These are phyloP conservation scores for Aspergillus chevalieri DNA, from an alignment of 2,329 filamentous ascomycete species.

Conservation along the genomic window DNA sequence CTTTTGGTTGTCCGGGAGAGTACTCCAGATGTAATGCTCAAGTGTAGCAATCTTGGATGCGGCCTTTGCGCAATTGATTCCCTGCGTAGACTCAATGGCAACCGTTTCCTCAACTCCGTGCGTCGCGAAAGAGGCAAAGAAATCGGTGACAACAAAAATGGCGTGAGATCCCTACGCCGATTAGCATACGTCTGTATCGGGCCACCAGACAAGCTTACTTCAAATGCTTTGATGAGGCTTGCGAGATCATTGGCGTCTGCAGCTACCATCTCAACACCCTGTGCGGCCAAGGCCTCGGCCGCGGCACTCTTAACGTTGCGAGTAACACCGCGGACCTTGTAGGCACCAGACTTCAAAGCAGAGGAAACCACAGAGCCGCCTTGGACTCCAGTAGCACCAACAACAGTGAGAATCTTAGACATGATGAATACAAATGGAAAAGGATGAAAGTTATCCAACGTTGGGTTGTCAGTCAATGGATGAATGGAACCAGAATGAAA, in stretches of 20 bases:
- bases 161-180: neutral
- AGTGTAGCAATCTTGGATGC: conserved; percentile 33
- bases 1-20: conserved; percentile 32
- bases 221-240: conserved; percentile 4
- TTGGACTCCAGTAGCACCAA: conserved; percentile 3
- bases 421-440: neutral
- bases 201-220: neutral
- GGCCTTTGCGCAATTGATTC: conserved; percentile 39
- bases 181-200: neutral
- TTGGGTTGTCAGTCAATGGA: too few relatives aligned
- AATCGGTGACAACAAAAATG: conserved; percentile 39
- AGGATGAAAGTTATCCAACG: too few relatives aligned
- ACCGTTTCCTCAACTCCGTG: conserved; percentile 26
- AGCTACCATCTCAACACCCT: conserved; percentile 3
- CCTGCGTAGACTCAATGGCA: conserved; percentile 35
- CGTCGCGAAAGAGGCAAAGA: conserved; percentile 32
- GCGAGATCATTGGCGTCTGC: conserved; percentile 2
- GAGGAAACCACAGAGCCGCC: conserved; percentile 3
- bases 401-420: neutral
- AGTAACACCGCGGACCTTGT: conserved; percentile 4
- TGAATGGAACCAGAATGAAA: too few relatives aligned
- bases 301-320: conserved; percentile 1
- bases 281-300: neutral
- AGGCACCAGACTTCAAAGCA: neutral
- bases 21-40: conserved; percentile 44